These are phyloP conservation scores for Waitea zeae DNA, from an alignment of 1,284 basidiomycete genomes.

Conservation along the genomic window DNA sequence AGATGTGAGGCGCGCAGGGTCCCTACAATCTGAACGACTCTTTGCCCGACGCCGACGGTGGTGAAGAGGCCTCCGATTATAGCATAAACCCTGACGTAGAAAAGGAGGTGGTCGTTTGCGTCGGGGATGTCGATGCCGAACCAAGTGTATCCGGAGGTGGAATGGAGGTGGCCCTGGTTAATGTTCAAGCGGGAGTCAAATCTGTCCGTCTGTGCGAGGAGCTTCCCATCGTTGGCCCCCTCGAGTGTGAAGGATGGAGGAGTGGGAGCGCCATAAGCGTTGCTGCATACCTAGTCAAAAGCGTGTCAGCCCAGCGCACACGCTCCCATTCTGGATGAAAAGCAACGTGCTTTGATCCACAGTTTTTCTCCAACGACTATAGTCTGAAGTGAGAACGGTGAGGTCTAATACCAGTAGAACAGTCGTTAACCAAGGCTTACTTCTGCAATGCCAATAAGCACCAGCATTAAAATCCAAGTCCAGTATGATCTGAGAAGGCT, in stretches of 20 bases:
- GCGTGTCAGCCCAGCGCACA: no score
- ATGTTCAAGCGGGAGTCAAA: no score
- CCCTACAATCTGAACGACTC: conserved; percentile 39
- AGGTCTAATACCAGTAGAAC: not conserved
- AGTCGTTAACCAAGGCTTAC: conserved; percentile 7
- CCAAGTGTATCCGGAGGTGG: no score
- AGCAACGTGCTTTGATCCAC: no score
- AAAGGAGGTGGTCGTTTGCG: conserved; percentile 37
- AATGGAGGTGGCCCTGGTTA: no score
- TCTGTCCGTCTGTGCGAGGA: no score
- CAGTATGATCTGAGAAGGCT: conserved; percentile 41
- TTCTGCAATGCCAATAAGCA: conserved; percentile 33
- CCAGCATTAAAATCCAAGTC: conserved; percentile 34
- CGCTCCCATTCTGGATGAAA: no score
- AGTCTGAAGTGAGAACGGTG: conserved; percentile 9
- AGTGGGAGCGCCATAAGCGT: no score
- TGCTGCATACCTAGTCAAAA: conserved; percentile 29
- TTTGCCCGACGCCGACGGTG: conserved; percentile 24
- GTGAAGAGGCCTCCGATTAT: conserved; percentile 32
- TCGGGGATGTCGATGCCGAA: no score
- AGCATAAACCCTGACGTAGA: conserved; percentile 47
- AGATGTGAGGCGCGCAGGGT: conserved; percentile 40
- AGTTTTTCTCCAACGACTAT: conserved; percentile 45
- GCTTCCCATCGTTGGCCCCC: no score
- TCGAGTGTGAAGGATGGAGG: no score